Evolutionary conservation across 2,329 filamentous ascomycete genomes (phyloP).

Genomic region (Botrytis galanthina): DNA sequence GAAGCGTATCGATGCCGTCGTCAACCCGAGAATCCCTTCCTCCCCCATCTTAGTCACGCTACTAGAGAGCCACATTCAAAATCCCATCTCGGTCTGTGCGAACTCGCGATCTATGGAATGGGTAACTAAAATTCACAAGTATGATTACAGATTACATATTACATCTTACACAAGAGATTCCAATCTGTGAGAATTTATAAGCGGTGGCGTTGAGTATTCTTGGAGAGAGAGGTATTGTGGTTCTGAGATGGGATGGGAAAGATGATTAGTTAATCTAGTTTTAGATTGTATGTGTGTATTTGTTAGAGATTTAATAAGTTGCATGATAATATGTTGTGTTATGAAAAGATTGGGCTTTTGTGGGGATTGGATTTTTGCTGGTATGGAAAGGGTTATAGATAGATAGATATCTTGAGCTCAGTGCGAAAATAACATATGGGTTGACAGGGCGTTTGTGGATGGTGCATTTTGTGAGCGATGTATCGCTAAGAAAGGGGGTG

Average conservation of each 20-base stretch:
- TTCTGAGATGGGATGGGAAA: not conserved
- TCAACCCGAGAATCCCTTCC: not conserved
- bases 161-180: not conserved
- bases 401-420: not conserved
- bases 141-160: no score
- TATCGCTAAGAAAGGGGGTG: not conserved
- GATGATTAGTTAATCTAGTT: not conserved
- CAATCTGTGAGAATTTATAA: not conserved
- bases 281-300: fast-evolving
- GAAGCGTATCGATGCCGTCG: not conserved
- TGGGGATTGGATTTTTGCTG: not conserved
- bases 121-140: not conserved
- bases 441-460: not conserved
- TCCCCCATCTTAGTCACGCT: no score
- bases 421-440: fast-evolving
- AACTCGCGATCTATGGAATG: not conserved
- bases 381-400: no score
- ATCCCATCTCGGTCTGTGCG: not conserved
- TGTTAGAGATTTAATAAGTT: no score
- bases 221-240: not conserved
- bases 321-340: no score
- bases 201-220: not conserved
- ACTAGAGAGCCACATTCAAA: not conserved
- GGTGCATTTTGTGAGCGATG: no score
- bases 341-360: no score